Conservation (phyloP, 139 green algal genomes). For the Chlamydomonas sphaeroides region DNA sequence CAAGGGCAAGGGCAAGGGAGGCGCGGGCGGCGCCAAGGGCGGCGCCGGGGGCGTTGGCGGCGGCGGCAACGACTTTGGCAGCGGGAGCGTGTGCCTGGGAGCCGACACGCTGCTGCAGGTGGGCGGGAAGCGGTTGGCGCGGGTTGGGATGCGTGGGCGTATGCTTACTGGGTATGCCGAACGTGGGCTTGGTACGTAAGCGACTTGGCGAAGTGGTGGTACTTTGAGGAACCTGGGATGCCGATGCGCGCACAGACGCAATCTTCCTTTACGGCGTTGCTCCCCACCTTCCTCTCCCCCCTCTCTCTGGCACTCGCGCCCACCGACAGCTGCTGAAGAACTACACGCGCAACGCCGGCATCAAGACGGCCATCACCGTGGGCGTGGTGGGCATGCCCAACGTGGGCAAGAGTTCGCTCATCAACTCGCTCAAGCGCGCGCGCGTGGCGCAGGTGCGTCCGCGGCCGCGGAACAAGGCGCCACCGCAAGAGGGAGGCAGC, state of each 20-base stretch:
- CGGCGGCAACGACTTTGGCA: not conserved
- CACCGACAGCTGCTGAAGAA: conserved; percentile 96
- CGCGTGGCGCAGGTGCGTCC: conserved; percentile 79
- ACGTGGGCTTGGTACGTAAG: too few species aligned
- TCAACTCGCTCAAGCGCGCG: conserved; percentile 96
- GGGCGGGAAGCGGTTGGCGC: too few species aligned
- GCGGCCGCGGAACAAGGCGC: not conserved
- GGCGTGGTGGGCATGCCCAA: conserved; percentile 98
- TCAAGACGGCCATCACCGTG: conserved; percentile 97
- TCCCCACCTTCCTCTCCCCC: too few species aligned
- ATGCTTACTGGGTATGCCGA: too few species aligned
- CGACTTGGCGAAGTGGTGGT: too few species aligned
- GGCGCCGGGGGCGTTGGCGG: not conserved
- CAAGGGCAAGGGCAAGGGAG: not conserved
- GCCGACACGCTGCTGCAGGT: conserved; percentile 90
- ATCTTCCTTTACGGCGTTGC: too few species aligned
- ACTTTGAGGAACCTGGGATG: too few species aligned
- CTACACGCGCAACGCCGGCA: conserved; percentile 84
- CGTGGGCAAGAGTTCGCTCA: conserved; percentile 96
- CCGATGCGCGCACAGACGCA: too few species aligned
- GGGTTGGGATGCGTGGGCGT: too few species aligned
- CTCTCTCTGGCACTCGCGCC: too few species aligned
- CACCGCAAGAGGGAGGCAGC: not conserved
- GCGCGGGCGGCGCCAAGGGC: not conserved
- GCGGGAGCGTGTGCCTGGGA: conserved; percentile 67